A percentile compares a stretch with the other conserved stretches of the same genome.
Conservation (phyloP, 768 basidiomycete species). For the Amanita phalloides region DNA sequence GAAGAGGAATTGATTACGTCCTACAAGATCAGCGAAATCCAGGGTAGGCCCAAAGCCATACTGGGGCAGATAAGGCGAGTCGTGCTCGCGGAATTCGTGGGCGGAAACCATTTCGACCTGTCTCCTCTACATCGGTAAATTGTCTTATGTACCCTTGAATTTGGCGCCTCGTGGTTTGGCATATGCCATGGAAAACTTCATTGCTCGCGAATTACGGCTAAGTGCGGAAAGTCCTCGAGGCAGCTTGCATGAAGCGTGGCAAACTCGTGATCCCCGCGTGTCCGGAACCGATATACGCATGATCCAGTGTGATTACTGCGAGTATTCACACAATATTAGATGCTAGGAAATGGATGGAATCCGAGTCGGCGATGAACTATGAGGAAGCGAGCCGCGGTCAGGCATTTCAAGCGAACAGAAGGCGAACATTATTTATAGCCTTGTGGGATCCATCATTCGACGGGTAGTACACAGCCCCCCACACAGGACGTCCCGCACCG, state of each 20-base stretch:
- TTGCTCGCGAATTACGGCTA: background rate
- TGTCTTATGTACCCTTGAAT: background rate
- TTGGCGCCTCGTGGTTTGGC: constrained; percentile 18
- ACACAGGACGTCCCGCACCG: too few relatives aligned
- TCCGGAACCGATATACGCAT: background rate
- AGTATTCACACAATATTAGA: background rate
- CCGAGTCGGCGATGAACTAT: too few relatives aligned
- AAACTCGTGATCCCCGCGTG: constrained; percentile 5
- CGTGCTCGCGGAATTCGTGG: constrained; percentile 14
- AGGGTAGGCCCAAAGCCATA: constrained; percentile 60
- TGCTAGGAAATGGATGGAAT: too few relatives aligned
- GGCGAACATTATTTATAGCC: too few relatives aligned
- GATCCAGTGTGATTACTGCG: background rate
- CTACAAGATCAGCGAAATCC: constrained; percentile 50
- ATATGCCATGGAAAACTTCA: background rate
- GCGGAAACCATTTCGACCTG: constrained; percentile 17
- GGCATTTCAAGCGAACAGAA: too few relatives aligned
- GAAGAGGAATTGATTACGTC: constrained; percentile 66
- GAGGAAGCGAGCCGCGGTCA: too few relatives aligned
- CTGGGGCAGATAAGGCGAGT: constrained; percentile 42
- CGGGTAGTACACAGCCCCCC: too few relatives aligned
- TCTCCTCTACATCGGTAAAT: background rate
- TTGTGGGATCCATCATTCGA: too few relatives aligned
- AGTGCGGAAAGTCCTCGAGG: constrained; percentile 1
- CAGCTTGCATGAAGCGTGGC: background rate